Base-by-base conservation (phyloP, 1,284 basidiomycete genomes). In the Malassezia sp. region DNA sequence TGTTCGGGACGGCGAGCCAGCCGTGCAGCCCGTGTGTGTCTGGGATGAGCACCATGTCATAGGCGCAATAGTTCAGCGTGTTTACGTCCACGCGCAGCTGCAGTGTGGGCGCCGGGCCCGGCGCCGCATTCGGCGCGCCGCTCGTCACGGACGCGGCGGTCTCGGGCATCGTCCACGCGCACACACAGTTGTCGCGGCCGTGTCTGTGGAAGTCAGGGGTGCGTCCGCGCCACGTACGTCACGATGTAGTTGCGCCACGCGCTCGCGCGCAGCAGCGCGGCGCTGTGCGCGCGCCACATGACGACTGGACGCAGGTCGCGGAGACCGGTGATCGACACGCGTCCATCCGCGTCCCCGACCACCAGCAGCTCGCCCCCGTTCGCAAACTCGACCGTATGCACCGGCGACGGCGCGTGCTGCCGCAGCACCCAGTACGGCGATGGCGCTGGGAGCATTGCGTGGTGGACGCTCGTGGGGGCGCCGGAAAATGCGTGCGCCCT, bases 61-160 rank as follows among this genome's bases (percentile, higher is more conserved):
- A 50, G 4, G 37, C 38, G 23, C 48, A 50, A 22, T 45, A 50
- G 27, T 50, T 50, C 8, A 50, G 34, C 12, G 48, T 24, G 24
- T 50, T 50, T 3, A 50, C 48, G 7, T 28, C 26, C 18, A 44
- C 15, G 11, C 32, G 18, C 12, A 38, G 18, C 3, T 36, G 9
- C 12, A 37, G 26, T n/a, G 37, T 12, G 8, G 48, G 48, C 5
- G 21, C 34, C 22, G 28, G 29, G 12, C 28, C n/a, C 17, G 42
- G 42, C 12, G 29, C 21, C 33, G 33, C 22, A 22, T n/a, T 31
- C 35, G 28, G 14, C 12, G 24, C 10, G 8, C 27, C 28, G 15
- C 38, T 35, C 1, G 8, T 12, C 37, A 42, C 28, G 9, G 42
- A 7, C 1, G 37, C 20, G 6, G 36, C 43, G 10, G 21, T 29